These are phyloP conservation scores for Eutypa lata DNA, from an alignment of 2,329 filamentous ascomycete genomes.

Conservation along the genomic window DNA sequence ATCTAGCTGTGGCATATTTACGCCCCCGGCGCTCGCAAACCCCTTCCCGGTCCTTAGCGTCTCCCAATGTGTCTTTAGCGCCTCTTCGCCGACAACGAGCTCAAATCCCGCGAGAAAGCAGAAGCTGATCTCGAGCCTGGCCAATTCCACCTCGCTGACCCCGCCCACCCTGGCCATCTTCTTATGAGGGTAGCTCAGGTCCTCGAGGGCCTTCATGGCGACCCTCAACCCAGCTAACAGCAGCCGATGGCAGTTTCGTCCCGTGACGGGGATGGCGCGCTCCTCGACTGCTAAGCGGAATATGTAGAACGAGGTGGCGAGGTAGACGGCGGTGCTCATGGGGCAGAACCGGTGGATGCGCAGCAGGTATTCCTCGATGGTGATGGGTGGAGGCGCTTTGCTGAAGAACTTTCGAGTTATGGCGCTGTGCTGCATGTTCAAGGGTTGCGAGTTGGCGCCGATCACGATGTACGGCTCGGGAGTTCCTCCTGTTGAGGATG, in stretches of 20 bases:
- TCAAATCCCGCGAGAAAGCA: slow-evolving; percentile 86
- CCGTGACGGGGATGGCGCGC: slow-evolving; percentile 74
- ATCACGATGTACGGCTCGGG: slow-evolving; percentile 57
- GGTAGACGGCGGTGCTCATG: slow-evolving; percentile 89
- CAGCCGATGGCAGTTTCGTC: slow-evolving; percentile 81
- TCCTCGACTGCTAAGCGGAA: slow-evolving; percentile 77
- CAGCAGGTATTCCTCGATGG: slow-evolving; percentile 77
- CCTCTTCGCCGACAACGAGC: slow-evolving; percentile 60
- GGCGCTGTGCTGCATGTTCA: slow-evolving; percentile 76
- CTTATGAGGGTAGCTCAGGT: slow-evolving; percentile 80
- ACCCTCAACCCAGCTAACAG: slow-evolving; percentile 81
- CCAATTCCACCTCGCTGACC: slow-evolving; percentile 77
- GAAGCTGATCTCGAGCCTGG: slow-evolving; percentile 83
- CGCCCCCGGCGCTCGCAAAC: slow-evolving; percentile 2
- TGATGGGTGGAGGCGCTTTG: slow-evolving; percentile 79
- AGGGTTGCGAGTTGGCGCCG: slow-evolving; percentile 67
- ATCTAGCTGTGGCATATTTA: neutral
- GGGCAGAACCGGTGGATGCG: slow-evolving; percentile 89
- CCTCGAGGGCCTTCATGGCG: slow-evolving; percentile 93
- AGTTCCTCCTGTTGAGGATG: slow-evolving; percentile 18
- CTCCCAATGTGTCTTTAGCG: slow-evolving; percentile 64
- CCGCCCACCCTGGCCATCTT: slow-evolving; percentile 86
- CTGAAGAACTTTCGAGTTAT: slow-evolving; percentile 93
- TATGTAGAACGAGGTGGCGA: slow-evolving; percentile 85
- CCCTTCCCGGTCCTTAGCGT: slow-evolving; percentile 42